A percentile compares a stretch with the other conserved stretches of the same genome.
phyloP scores from a whole-genome alignment of 1,139 yeast species.

The Taphrina pruni region DNA sequence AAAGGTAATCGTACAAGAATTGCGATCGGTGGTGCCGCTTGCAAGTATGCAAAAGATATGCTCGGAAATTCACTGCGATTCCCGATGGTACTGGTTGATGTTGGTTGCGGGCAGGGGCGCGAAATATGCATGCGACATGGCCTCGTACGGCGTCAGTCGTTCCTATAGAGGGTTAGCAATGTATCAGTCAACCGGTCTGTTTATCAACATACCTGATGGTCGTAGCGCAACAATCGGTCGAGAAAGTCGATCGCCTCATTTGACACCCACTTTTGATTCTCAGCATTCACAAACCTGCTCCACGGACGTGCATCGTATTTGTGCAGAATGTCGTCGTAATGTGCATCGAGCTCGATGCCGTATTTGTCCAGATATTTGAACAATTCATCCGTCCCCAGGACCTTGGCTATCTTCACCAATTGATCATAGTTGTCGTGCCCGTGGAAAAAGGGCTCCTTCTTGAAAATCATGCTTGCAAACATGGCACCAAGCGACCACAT shows the following conservation, averaged over 20 bases:
- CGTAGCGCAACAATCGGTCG: conserved; percentile 82
- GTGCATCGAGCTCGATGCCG: conserved; percentile 74
- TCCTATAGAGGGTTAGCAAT: conserved; percentile 52
- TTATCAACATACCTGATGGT: conserved; percentile 64
- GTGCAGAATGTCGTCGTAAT: conserved; percentile 78
- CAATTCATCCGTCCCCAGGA: conserved; percentile 87
- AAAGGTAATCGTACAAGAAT: conserved; percentile 7
- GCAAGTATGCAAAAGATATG: conserved; percentile 4
- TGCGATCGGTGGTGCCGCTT: conserved; percentile 5
- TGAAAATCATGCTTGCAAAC: conserved; percentile 95
- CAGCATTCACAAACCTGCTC: conserved; percentile 75
- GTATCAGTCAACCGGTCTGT: not conserved
- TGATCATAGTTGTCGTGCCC: conserved; percentile 97
- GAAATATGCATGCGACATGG: conserved; percentile 84
- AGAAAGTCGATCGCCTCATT: conserved; percentile 79
- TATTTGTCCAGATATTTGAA: conserved; percentile 76
- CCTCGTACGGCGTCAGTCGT: conserved; percentile 91
- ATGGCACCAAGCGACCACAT: conserved; percentile 97
- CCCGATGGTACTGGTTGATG: conserved; percentile 11
- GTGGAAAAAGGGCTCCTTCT: conserved; percentile 96
- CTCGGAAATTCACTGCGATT: not conserved
- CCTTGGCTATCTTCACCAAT: conserved; percentile 89
- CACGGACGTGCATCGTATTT: conserved; percentile 87
- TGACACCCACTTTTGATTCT: conserved; percentile 72
- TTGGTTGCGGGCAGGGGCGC: conserved; percentile 50